Conservation (phyloP, 106 monocot species). For the Phalaenopsis aphrodite region DNA sequence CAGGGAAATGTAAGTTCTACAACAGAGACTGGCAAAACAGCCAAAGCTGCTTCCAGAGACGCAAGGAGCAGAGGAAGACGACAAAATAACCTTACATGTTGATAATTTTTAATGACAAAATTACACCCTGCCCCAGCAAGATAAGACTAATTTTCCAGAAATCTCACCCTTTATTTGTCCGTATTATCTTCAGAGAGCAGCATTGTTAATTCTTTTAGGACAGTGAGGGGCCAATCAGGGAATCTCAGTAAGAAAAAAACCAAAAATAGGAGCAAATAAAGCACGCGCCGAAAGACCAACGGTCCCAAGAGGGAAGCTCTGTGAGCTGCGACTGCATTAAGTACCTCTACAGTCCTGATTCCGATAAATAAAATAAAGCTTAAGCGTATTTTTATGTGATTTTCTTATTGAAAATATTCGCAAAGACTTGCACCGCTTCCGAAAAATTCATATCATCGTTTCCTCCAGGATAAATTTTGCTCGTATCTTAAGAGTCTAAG, state of each 20-base stretch:
- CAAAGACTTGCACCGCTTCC: too few species aligned
- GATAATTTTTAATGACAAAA: slow-evolving; percentile 3
- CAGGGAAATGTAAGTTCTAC: background rate
- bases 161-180: background rate
- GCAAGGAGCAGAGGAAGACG: background rate
- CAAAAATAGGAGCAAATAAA: slow-evolving; percentile 4
- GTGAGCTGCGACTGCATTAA: too few species aligned
- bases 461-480: too few species aligned
- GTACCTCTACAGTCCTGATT: too few species aligned
- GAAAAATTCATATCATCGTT: too few species aligned
- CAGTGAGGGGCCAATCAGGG: background rate
- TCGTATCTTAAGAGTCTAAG: too few species aligned
- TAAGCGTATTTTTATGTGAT: too few species aligned
- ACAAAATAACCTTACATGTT: background rate
- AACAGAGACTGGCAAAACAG: background rate
- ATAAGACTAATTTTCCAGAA: background rate
- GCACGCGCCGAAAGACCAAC: background rate
- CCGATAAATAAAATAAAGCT: too few species aligned
- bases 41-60: slow-evolving; percentile 11
- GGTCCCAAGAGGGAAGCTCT: too few species aligned
- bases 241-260: background rate
- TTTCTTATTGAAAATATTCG: too few species aligned
- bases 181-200: background rate
- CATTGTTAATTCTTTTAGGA: background rate
- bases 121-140: background rate